Evolutionary conservation across 345 rosid genomes (phyloP).

Genomic region (Arabidopsis suecica): DNA sequence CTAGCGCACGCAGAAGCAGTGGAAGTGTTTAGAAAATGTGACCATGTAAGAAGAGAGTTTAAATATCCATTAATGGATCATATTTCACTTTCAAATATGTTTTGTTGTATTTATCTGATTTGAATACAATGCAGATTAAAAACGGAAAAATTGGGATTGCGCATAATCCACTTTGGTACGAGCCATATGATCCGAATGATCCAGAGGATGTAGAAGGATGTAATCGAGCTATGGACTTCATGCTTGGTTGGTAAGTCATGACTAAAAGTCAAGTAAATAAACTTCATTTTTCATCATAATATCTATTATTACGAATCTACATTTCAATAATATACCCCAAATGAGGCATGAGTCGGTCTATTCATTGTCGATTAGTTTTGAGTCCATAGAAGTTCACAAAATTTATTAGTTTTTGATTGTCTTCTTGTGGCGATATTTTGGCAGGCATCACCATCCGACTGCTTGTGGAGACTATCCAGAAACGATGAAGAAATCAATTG

Average conservation of each 20-base stretch:
- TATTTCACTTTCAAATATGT: not conserved
- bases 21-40: constrained; percentile 45
- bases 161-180: constrained; percentile 46
- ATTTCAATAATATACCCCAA: no score
- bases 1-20: constrained; percentile 47
- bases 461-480: constrained; percentile 65
- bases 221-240: constrained; percentile 49
- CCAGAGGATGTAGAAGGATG: constrained; percentile 43
- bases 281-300: not conserved
- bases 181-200: constrained; percentile 41
- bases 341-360: no score
- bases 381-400: no score
- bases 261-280: not conserved
- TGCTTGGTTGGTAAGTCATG: constrained; percentile 47
- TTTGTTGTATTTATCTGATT: constrained; percentile 6
- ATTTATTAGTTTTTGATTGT: constrained; percentile 8
- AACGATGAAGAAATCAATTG: constrained; percentile 53
- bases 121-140: constrained; percentile 32
- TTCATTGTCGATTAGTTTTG: no score
- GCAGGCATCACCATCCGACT: constrained; percentile 62
- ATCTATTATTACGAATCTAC: no score
- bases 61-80: not conserved
- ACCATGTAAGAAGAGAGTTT: constrained; percentile 36
- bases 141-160: constrained; percentile 46
- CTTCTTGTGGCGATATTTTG: constrained; percentile 9